These are phyloP conservation scores for Daldinia grandis DNA, from an alignment of 495 filamentous ascomycete genomes.

Conservation along the genomic window DNA sequence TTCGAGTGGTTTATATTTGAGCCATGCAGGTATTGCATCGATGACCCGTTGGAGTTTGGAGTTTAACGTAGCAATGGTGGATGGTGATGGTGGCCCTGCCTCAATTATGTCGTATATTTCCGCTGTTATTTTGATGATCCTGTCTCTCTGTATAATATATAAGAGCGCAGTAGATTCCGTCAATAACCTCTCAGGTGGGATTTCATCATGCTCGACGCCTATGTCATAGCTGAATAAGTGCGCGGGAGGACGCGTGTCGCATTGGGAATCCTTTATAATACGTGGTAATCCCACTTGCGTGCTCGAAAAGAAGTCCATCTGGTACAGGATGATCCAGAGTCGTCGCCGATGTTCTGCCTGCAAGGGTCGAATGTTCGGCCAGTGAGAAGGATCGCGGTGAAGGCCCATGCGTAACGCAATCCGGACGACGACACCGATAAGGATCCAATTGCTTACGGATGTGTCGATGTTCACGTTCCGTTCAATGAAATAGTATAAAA, in stretches of 20 bases:
- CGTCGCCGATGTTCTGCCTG: slow-evolving; percentile 1
- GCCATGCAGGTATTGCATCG: neutral
- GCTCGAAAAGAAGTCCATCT: neutral
- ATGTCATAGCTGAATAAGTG: slow-evolving; percentile 2
- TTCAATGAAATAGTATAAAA: neutral
- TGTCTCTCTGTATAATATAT: neutral
- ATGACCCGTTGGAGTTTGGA: neutral
- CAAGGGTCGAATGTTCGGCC: neutral
- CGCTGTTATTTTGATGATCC: neutral
- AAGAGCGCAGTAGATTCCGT: neutral
- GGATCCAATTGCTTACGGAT: neutral
- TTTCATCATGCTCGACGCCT: neutral
- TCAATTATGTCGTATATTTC: neutral
- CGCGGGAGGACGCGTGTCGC: slow-evolving; percentile 1
- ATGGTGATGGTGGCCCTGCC: neutral
- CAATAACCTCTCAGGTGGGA: neutral
- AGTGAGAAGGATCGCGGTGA: slow-evolving; percentile 1
- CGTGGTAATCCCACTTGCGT: slow-evolving; percentile 1
- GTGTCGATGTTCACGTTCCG: neutral
- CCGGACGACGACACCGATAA: neutral
- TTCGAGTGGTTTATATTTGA: neutral
- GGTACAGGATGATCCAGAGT: slow-evolving; percentile 1
- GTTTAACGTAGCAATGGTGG: neutral
- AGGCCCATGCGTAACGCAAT: neutral
- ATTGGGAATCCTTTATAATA: slow-evolving; percentile 5